Evolutionary conservation across 768 basidiomycete species (phyloP), one percentile per base, ranked within the genome.

Genomic region (Kwoniella botswanensis): DNA sequence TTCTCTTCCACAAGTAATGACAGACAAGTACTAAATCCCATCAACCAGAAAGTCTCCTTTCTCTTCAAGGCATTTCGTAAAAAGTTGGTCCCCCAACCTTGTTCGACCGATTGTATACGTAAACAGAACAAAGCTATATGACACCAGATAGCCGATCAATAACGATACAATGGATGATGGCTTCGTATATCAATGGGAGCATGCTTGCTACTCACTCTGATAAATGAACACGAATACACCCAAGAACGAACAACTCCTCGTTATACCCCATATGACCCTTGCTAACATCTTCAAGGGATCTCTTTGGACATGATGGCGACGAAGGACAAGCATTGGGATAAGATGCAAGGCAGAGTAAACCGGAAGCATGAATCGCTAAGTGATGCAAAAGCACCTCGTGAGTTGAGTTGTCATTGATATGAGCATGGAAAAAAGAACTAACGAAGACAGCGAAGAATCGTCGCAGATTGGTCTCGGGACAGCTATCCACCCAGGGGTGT

Each of bases 261-360:
- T 82, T 24, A 93, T 93, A 9, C 93, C 94, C 79, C 88, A 82
- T 0, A 87, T 85, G 0, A 92, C 89, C 68, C 86, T 88, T 10
- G 89, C 79, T 1, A 94, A 83, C 85, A 94, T 90, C 53, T 84
- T 85, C 22, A 86, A 82, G 0, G 94, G 94, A 75, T 90, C 88
- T 54, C 87, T 85, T 60, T 87, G 77, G 80, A 96, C 92, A 0
- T 85, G 83, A 26, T 87, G 86, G 50, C 91, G 86, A 76, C 93
- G 92, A 83, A 98, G 93, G 4, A 97, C 85, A 12, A 98, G 85
- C 58, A 90, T 87, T 1, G 96, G 95, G 35, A 97, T 88, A 70
- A 97, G 88, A 82, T 98, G 96, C 42, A 98, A 84, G 0, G 93
- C 94, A 22, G 92, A 90, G 76, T 98, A 98, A 18, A 86, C 85